These are phyloP conservation scores for Holtermannia corniformis DNA, from an alignment of 768 basidiomycete genomes.

Conservation along the genomic window DNA sequence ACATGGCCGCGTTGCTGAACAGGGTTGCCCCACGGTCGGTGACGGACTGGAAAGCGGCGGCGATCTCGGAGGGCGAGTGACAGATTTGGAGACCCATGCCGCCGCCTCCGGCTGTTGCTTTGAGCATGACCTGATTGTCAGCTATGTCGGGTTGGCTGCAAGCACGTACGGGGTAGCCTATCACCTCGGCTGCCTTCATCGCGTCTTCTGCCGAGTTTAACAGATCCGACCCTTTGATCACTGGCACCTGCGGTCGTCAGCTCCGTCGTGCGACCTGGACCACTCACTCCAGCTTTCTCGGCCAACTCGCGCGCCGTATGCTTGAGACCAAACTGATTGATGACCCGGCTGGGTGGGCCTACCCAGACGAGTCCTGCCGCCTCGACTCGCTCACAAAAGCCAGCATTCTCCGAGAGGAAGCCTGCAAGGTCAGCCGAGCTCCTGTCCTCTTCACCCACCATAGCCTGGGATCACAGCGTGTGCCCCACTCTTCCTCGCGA, in stretches of 20 bases:
- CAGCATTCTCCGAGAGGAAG: conserved; percentile 58
- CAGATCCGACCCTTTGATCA: conserved; percentile 54
- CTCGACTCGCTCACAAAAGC: conserved; percentile 48
- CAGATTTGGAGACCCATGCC: conserved; percentile 61
- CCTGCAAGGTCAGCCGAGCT: conserved; percentile 28
- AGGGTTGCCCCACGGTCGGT: conserved; percentile 40
- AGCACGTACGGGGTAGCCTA: conserved; percentile 49
- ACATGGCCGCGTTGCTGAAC: conserved; percentile 50
- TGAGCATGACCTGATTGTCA: conserved; percentile 48
- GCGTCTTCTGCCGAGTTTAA: conserved; percentile 46
- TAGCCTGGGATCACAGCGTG: conserved; percentile 35
- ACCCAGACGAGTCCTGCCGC: conserved; percentile 52
- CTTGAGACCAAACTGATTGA: conserved; percentile 55
- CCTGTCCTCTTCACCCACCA: conserved; percentile 14
- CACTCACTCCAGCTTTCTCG: conserved; percentile 42
- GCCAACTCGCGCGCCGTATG: conserved; percentile 52
- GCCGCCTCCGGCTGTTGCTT: conserved; percentile 61
- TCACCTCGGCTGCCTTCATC: conserved; percentile 40
- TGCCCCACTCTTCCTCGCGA: conserved; percentile 19
- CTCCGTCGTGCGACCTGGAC: neutral
- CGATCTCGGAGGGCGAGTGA: conserved; percentile 14
- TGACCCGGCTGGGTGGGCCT: conserved; percentile 50
- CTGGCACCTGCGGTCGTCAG: conserved; percentile 39
- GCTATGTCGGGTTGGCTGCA: neutral
- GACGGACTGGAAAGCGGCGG: conserved; percentile 18